Evolutionary conservation across 441 rosid genomes (phyloP).

Genomic region (Erodium trifolium): DNA sequence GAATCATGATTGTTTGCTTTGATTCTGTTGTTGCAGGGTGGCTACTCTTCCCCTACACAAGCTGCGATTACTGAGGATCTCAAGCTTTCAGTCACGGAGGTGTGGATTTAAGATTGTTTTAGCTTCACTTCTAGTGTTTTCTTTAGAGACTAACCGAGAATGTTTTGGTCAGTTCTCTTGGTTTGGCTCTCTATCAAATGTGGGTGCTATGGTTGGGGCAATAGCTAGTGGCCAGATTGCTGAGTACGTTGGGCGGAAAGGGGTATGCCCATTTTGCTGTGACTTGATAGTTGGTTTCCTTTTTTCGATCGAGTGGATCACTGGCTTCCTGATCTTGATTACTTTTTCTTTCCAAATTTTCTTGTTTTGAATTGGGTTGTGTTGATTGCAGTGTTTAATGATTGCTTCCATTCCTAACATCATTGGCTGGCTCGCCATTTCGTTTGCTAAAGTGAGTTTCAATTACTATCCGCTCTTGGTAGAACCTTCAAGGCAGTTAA

Average conservation of each 20-base stretch:
- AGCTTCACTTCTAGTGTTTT: too few species aligned
- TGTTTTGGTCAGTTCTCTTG: conserved; percentile 44
- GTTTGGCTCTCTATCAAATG: conserved; percentile 76
- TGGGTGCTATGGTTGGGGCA: conserved; percentile 95
- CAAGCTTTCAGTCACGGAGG: conserved; percentile 63
- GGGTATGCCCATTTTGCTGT: conserved; percentile 33
- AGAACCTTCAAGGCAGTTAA: neutral
- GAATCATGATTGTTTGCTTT: neutral
- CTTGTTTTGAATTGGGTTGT: neutral
- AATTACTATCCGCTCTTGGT: neutral
- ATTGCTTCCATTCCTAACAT: conserved; percentile 91
- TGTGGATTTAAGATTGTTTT: conserved; percentile 15
- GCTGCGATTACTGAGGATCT: conserved; percentile 58
- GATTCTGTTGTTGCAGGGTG: conserved; percentile 32
- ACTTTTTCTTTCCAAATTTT: too few species aligned
- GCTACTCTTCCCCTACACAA: conserved; percentile 90
- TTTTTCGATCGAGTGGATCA: neutral
- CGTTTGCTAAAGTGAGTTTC: conserved; percentile 70
- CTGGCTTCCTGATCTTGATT: neutral
- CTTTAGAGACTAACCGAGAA: neutral
- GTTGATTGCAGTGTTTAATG: conserved; percentile 63
- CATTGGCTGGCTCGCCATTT: conserved; percentile 87
- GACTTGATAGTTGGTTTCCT: neutral
- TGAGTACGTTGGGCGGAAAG: conserved; percentile 81
- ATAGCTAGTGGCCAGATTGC: conserved; percentile 88